phyloP scores from a whole-genome alignment of 1,284 basidiomycete genomes.

The Tylopilus orsonianus region DNA sequence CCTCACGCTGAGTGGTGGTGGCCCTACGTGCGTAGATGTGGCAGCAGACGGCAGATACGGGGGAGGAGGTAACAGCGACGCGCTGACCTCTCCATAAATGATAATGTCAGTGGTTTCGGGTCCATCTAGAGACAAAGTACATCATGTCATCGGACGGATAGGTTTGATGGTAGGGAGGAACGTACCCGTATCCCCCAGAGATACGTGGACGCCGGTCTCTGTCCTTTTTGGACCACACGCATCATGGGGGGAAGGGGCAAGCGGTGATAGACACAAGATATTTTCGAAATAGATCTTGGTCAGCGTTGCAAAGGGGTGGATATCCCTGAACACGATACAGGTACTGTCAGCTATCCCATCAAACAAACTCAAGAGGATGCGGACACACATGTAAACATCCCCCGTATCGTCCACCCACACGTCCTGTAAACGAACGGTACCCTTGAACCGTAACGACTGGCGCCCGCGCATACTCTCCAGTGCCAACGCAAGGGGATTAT shows the following conservation, averaged over 20 bases:
- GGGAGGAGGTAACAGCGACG: constrained; percentile 19
- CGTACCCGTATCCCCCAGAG: constrained; percentile 67
- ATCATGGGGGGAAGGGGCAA: constrained; percentile 31
- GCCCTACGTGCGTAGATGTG: constrained; percentile 18
- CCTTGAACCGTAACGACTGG: constrained; percentile 59
- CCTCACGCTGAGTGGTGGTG: constrained; percentile 43
- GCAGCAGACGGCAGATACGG: constrained; percentile 7
- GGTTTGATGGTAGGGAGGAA: constrained; percentile 1
- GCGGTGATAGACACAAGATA: constrained; percentile 54
- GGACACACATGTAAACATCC: constrained; percentile 62
- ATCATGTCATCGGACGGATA: neutral
- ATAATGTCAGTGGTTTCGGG: constrained; percentile 67
- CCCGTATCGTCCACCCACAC: constrained; percentile 60
- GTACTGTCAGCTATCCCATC: neutral
- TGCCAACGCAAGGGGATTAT: constrained; percentile 69
- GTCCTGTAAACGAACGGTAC: constrained; percentile 50
- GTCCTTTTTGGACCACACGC: constrained; percentile 28
- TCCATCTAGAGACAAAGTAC: constrained; percentile 44
- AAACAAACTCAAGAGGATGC: neutral
- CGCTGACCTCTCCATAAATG: constrained; percentile 54
- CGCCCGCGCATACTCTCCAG: constrained; percentile 80
- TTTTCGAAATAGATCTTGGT: constrained; percentile 70
- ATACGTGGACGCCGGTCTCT: constrained; percentile 58
- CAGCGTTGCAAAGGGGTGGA: constrained; percentile 64
- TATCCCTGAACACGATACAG: constrained; percentile 47